Conservation (phyloP, 306 rosid species). For the Macrotyloma uniflorum region DNA sequence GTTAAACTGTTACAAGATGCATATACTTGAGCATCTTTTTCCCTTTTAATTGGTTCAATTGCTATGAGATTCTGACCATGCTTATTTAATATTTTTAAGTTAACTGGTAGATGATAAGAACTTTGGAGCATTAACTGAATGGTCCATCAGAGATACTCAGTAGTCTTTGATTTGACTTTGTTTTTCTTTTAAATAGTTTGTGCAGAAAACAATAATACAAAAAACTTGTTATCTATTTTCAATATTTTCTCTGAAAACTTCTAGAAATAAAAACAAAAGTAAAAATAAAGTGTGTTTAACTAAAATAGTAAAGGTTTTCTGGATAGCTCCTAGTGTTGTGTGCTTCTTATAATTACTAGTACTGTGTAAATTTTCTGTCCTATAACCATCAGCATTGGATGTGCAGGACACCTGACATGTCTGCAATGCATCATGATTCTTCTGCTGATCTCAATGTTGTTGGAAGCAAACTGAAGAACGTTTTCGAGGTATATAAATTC, state of each 20-base stretch:
- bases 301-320: not conserved
- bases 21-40: not conserved
- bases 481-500: constrained; percentile 64
- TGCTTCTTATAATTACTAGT: constrained; percentile 1
- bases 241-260: not conserved
- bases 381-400: constrained; percentile 24
- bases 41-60: not conserved
- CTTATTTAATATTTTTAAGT: not conserved
- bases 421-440: constrained; percentile 81
- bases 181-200: not conserved
- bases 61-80: not conserved
- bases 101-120: constrained; percentile 8
- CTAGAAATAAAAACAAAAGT: not conserved
- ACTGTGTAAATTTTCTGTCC: not conserved
- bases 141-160: not conserved
- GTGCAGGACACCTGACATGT: constrained; percentile 90
- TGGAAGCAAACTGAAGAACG: constrained; percentile 59
- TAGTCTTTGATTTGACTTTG: not conserved
- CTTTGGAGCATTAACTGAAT: constrained; percentile 2
- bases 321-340: not conserved
- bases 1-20: not conserved
- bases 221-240: not conserved
- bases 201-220: no score
- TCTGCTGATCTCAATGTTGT: constrained; percentile 82
- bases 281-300: not conserved